Base-by-base conservation (phyloP, 2,329 filamentous ascomycete species). In the Fusarium goolgardi region DNA sequence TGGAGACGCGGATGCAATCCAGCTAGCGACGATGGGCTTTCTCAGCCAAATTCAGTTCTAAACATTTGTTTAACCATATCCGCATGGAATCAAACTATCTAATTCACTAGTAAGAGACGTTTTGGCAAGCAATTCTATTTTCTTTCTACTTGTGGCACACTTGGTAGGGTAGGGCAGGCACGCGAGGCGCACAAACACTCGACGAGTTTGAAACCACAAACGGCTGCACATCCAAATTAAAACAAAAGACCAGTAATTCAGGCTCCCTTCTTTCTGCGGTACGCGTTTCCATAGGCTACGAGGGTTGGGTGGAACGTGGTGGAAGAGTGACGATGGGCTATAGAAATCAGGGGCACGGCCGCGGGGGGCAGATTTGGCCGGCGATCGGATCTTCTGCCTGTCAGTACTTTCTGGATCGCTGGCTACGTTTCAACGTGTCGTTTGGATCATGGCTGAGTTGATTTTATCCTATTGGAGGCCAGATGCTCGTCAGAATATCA, bases 321-420 rank as follows among this genome's bases (percentile, higher is more conserved):
- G n/a, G 53, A 64, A 52, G 46, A 53, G 59, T 64, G 53, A 29
- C 16, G 31, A 15, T 16, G 34, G 21, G 23, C 5, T 18, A 31
- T 40, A 20, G 39, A 40, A 35, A 25, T 59, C 45, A 51, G 34
- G 35, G 40, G 56, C 35, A 18, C 23, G 21, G 21, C 32, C 8
- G 27, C 2, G 29, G n/a, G 34, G 34, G 29, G 10, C 32, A 34
- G 18, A 44, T 25, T 23, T 25, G 34, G 35, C 16, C 18, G 18
- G 29, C 40, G 6, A 39, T 50, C 13, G 18, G 31, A 25, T 16
- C 6, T 10, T 16, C n/a, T 16, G 39, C 49, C 25, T 39, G 16
- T 21, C 13, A 25, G 25, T 31, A 52, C n/a, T 53, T 35, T 23
- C 53, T 34, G 3, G 9, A 4, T n/a, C n/a, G 16, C n/a, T n/a